These are phyloP conservation scores for Flaveria linearis DNA, from an alignment of 129 eudicot species.

Conservation along the genomic window DNA sequence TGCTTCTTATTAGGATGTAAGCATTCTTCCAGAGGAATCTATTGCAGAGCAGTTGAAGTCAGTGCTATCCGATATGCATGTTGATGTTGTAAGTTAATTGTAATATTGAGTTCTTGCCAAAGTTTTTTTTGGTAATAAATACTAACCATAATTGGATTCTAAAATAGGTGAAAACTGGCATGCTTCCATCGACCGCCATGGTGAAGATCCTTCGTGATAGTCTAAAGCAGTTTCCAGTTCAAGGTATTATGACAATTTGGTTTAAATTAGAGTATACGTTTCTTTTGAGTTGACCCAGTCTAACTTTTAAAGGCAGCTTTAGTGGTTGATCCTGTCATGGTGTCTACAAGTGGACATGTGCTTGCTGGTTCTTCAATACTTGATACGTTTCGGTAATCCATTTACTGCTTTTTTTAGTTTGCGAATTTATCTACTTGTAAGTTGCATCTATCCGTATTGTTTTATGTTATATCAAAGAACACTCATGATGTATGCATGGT, in stretches of 20 bases:
- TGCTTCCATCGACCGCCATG: slow-evolving; percentile 89
- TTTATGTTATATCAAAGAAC: slow-evolving; percentile 6
- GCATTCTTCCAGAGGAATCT: slow-evolving; percentile 61
- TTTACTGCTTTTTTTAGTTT: not conserved
- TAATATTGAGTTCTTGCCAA: not conserved
- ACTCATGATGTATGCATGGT: not conserved
- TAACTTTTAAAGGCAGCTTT: slow-evolving; percentile 72
- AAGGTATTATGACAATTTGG: slow-evolving; percentile 51
- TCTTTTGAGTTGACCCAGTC: slow-evolving; percentile 39
- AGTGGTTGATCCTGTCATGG: slow-evolving; percentile 99
- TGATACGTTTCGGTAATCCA: slow-evolving; percentile 54
- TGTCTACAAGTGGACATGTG: slow-evolving; percentile 91
- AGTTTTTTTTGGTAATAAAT: slow-evolving; percentile 9
- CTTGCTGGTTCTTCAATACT: slow-evolving; percentile 78
- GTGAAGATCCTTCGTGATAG: slow-evolving; percentile 64
- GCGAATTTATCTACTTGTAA: not conserved
- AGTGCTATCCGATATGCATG: slow-evolving; percentile 90
- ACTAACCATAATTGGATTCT: slow-evolving; percentile 22
- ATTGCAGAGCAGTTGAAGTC: slow-evolving; percentile 79
- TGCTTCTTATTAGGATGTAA: slow-evolving; percentile 58
- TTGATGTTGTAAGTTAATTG: slow-evolving; percentile 62
- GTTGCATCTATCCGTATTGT: slow-evolving; percentile 15
- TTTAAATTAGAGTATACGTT: slow-evolving; percentile 5
- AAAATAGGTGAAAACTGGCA: slow-evolving; percentile 93
- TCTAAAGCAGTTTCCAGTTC: slow-evolving; percentile 69